Evolutionary conservation across 2,329 filamentous ascomycete species (phyloP), one percentile per base, ranked within the genome.

Genomic region (Aspergillus sp.): DNA sequence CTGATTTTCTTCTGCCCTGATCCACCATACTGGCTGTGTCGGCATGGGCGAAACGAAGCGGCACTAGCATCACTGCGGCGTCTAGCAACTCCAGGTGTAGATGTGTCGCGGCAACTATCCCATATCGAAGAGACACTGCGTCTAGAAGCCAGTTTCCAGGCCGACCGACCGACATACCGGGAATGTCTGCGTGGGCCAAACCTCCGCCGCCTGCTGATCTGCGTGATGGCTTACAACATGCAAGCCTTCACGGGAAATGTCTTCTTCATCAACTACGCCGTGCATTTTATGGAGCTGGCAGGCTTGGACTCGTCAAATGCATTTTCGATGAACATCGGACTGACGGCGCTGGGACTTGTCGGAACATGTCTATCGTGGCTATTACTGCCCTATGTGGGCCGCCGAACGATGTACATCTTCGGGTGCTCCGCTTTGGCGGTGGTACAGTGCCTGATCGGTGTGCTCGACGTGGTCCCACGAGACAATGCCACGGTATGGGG

Each of bases 341-440:
- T 77, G 38, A 75, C 77, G 3, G 78, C 75, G 0, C 68, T 81
- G 2, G 79, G 77, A 3, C 73, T 81, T 19, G 38, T 79, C 2
- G 78, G 79, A 0, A 80, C 78, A 1, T 69, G 71, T 17, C 66
- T 76, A 39, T 77, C 78, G 0, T 82, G 79, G 79, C 64, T 71
- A 13, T 60, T 80, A 2, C 63, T 80, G 1, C 65, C 72, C 3
- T 69, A 70, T 7, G 68, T 75, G 39, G 79, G 79, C 11, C 75
- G 79, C 4, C 70, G 78, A 17, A 69, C 67, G 0, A 73, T 79
- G 49, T 81, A 80, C 58, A 71, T 77, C 42, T 66, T 65, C 32
- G 78, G 77, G 0, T 71, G 74, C n/a, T 59, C 68, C 3, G 58
- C 68, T 1, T 66, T 80, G 8, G 68, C 72, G 0, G 32, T 75